Base-by-base conservation (phyloP, 768 basidiomycete genomes). In the Chalciporus pseudorubinellus region DNA sequence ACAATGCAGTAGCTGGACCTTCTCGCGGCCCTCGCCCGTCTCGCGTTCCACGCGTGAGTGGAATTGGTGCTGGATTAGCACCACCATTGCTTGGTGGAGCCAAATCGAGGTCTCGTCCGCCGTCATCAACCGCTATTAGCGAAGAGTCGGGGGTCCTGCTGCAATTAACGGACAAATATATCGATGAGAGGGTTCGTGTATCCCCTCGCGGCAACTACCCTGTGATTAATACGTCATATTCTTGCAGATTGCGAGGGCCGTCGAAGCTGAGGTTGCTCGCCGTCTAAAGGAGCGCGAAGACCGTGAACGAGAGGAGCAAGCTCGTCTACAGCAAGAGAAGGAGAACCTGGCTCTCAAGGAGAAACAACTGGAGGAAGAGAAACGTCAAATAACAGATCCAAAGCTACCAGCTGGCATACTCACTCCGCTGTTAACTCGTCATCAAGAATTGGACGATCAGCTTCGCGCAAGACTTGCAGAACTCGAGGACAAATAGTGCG, bases 401-500 rank as follows among this genome's bases (percentile, higher is more conserved):
- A 63, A 43, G 34, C 49, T 72, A 22, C 61, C 65, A 28, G 46
- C 67, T 0, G 75, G 75, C 3, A 70, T 83, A 55, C 74, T 86
- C 24, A 82, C 84, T 7, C 83, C 83, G 14, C 69, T 84, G 28
- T 72, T 87, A 38, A 81, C 78, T 63, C 79, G 78, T 10, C 84
- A 85, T 65, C 79, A 76, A 51, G 87, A 87, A 59, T 69, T 87
- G 50, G 89, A 89, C 59, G 74, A 81, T 44, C 85, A 87, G 64
- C 72, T 89, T 45, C 79, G 81, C 59, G 67, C 69, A 50, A 77
- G 87, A 33, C 72, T 89, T 44, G 74, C 79, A 39, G 87, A 89
- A 56, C 74, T 89, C 29, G 87, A 89, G 72, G 77, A 74, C 62
- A 87, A 83, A 70, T 80, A 85, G 89, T 89, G 57, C 52, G 85